These are phyloP conservation scores for Fonsecaea pugnacius DNA, from an alignment of 2,329 filamentous ascomycete species.

Conservation along the genomic window DNA sequence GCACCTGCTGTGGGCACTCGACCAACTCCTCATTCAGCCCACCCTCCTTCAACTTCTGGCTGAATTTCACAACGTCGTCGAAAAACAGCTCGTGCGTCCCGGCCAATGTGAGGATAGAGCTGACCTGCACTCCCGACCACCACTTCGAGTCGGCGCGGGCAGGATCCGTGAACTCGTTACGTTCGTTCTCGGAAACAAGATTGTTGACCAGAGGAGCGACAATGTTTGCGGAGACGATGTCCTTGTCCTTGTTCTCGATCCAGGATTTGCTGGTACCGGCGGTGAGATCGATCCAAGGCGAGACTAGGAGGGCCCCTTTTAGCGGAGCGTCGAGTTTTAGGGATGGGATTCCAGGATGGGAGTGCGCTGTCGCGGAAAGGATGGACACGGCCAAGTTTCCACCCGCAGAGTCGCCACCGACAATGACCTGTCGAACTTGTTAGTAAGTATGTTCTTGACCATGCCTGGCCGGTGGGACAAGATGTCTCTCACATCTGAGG, in stretches of 20 bases:
- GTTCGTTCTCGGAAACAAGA: background rate
- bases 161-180: constrained; percentile 21
- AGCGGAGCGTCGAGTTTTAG: constrained; percentile 6
- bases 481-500: constrained; percentile 17
- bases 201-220: background rate
- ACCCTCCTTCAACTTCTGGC: constrained; percentile 11
- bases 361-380: constrained; percentile 17
- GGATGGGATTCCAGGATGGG: background rate
- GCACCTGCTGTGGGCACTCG: constrained; percentile 25
- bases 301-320: constrained; percentile 19
- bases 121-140: constrained; percentile 12
- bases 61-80: constrained; percentile 11
- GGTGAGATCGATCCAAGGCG: constrained; percentile 18
- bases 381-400: constrained; percentile 24
- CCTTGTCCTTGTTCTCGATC: constrained; percentile 11
- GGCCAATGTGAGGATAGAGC: constrained; percentile 14
- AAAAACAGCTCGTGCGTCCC: constrained; percentile 16
- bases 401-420: constrained; percentile 31
- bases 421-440: constrained; percentile 18
- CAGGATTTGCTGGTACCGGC: constrained; percentile 6
- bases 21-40: constrained; percentile 13
- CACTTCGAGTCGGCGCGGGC: constrained; percentile 6
- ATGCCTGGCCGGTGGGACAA: background rate
- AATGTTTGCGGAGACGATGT: background rate
- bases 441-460: background rate